Evolutionary conservation across 192 early-diverging fungal genomes (phyloP).

Genomic region (Gigaspora rosea): DNA sequence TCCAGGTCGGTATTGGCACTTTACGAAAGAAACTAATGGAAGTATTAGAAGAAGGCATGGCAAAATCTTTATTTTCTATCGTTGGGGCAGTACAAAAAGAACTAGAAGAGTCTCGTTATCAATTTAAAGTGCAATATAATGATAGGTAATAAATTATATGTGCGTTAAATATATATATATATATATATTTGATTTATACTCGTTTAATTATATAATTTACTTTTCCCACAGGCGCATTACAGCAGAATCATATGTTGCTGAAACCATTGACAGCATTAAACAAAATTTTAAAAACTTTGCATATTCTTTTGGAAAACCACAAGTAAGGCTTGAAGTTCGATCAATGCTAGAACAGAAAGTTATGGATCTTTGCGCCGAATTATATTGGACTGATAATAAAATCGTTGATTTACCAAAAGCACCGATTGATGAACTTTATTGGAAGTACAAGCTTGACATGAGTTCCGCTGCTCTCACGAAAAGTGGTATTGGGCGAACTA

Average conservation of each 20-base stretch:
- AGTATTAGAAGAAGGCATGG: constrained; percentile 93
- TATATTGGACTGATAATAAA: constrained; percentile 87
- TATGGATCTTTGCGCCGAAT: constrained; percentile 86
- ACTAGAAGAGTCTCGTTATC: constrained; percentile 93
- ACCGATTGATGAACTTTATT: constrained; percentile 67
- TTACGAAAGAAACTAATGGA: constrained; percentile 86
- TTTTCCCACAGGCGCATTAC: constrained; percentile 55
- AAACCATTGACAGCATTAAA: constrained; percentile 91
- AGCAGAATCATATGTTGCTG: constrained; percentile 94
- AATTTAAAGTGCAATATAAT: constrained; percentile 99
- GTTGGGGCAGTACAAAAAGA: constrained; percentile 93
- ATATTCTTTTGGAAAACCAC: constrained; percentile 88
- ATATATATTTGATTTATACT: too few species aligned
- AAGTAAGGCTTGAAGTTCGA: constrained; percentile 89
- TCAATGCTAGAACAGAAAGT: constrained; percentile 89
- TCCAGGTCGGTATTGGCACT: constrained; percentile 83
- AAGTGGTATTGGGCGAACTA: constrained; percentile 87
- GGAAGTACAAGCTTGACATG: constrained; percentile 82
- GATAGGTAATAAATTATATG: constrained; percentile 61
- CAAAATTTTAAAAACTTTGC: constrained; percentile 95
- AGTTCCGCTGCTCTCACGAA: constrained; percentile 89
- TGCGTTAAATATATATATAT: too few species aligned
- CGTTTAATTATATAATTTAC: too few species aligned
- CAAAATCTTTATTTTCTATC: constrained; percentile 74
- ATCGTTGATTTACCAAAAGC: constrained; percentile 68